A percentile compares a stretch with the other conserved stretches of the same genome.
These are phyloP conservation scores for Yamadazyma sp. DNA, from an alignment of 805 yeast species.

Conservation along the genomic window DNA sequence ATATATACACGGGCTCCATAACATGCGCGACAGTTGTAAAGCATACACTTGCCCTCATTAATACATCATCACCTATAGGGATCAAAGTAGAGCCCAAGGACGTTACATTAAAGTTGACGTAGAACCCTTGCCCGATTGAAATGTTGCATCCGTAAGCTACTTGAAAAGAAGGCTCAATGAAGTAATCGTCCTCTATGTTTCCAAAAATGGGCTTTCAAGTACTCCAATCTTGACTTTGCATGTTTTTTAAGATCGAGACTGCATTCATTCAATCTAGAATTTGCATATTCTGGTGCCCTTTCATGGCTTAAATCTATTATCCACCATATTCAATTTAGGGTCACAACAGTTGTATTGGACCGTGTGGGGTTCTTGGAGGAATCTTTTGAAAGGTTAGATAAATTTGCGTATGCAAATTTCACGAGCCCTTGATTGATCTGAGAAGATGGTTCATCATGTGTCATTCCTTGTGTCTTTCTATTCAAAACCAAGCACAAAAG, in stretches of 20 bases:
- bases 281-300: constrained; percentile 31
- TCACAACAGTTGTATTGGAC: constrained; percentile 43
- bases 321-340: constrained; percentile 23
- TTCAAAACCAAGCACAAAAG: too few species aligned
- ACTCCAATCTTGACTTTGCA: constrained; percentile 35
- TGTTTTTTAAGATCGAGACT: constrained; percentile 26
- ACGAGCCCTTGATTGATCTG: constrained; percentile 33
- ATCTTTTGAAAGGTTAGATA: constrained; percentile 33
- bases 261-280: constrained; percentile 33
- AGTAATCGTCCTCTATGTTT: constrained; percentile 35
- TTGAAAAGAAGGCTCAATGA: constrained; percentile 57
- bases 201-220: constrained; percentile 50
- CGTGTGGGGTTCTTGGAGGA: constrained; percentile 53
- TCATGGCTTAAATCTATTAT: constrained; percentile 38
- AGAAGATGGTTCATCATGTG: constrained; percentile 16
- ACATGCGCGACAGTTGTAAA: constrained; percentile 68
- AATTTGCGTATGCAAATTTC: constrained; percentile 34
- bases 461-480: not conserved
- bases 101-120: constrained; percentile 56
- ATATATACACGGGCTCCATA: constrained; percentile 46
- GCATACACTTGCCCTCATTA: constrained; percentile 63
- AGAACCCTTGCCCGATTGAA: constrained; percentile 55
- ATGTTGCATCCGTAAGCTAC: constrained; percentile 70
- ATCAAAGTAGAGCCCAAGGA: constrained; percentile 62
- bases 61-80: constrained; percentile 56